Percentiles rank a stretch among this genome's conserved stretches.
Evolutionary conservation across 2,329 filamentous ascomycete genomes (phyloP).

Genomic region (Sclerotinia sclerotiorum): DNA sequence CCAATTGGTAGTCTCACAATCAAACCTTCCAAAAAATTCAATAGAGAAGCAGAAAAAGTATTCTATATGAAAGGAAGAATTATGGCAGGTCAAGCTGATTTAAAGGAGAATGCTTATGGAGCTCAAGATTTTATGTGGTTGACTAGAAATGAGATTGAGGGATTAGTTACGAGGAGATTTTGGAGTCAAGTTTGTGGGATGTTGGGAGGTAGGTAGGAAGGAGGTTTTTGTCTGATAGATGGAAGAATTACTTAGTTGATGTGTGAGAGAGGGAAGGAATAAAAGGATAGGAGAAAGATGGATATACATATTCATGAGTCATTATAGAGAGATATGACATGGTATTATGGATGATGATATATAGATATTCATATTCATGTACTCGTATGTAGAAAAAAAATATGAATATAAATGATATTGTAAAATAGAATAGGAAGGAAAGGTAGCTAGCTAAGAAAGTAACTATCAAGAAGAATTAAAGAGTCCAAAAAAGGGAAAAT

Average conservation of each 20-base stretch:
- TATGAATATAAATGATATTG: too few relatives aligned
- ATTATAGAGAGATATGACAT: too few relatives aligned
- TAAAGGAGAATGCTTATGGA: constrained; percentile 69
- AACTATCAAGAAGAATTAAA: too few relatives aligned
- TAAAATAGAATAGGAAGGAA: too few relatives aligned
- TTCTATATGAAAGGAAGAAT: constrained; percentile 98
- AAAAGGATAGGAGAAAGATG: background rate
- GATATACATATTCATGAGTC: background rate
- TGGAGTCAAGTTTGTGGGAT: constrained; percentile 77
- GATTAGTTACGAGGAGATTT: constrained; percentile 65
- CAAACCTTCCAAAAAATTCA: constrained; percentile 49
- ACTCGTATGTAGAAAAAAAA: too few relatives aligned
- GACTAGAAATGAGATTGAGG: constrained; percentile 80
- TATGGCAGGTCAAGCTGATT: constrained; percentile 90
- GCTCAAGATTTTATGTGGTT: constrained; percentile 89
- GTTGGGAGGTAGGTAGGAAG: constrained; percentile 68
- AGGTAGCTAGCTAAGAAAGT: too few relatives aligned
- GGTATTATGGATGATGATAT: background rate
- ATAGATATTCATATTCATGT: too few relatives aligned
- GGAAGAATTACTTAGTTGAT: background rate
- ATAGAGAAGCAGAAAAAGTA: constrained; percentile 68
- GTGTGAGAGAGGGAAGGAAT: background rate
- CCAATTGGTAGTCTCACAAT: constrained; percentile 78
- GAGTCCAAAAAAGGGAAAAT: too few relatives aligned
- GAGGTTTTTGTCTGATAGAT: background rate